Evolutionary conservation across 1,284 basidiomycete species (phyloP).

Genomic region (Rhizoctonia solani): DNA sequence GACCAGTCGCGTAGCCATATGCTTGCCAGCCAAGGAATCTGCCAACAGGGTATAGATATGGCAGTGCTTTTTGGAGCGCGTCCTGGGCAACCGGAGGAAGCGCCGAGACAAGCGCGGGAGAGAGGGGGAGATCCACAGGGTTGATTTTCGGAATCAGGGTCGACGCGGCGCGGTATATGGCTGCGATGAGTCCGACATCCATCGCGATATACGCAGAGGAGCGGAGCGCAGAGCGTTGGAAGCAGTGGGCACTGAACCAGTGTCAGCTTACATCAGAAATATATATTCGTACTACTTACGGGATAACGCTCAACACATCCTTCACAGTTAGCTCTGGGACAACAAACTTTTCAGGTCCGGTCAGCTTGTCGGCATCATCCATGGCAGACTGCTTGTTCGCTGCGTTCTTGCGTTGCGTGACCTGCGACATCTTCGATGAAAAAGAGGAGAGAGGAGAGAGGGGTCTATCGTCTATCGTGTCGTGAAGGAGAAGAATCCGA

Average conservation of each 20-base stretch:
- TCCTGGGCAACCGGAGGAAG: no score
- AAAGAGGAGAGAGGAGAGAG: no score
- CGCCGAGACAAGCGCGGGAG: constrained; percentile 58
- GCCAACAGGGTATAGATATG: constrained; percentile 65
- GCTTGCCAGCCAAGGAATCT: constrained; percentile 77
- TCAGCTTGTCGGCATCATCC: constrained; percentile 32
- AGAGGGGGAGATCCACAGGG: constrained; percentile 36
- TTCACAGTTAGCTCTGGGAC: constrained; percentile 86
- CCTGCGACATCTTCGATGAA: constrained; percentile 36
- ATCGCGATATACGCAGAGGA: constrained; percentile 78
- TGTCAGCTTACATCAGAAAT: constrained; percentile 1
- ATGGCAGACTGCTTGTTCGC: constrained; percentile 38
- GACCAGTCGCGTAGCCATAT: constrained; percentile 83
- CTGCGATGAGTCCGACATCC: constrained; percentile 3
- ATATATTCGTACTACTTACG: constrained; percentile 56
- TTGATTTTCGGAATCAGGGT: constrained; percentile 27
- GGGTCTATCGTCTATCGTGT: no score
- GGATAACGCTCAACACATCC: constrained; percentile 85
- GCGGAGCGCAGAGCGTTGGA: constrained; percentile 84
- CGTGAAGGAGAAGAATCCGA: no score
- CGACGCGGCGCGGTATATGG: constrained; percentile 5
- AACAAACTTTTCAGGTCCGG: constrained; percentile 50
- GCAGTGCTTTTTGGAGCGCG: constrained; percentile 69
- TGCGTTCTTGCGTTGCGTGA: constrained; percentile 39
- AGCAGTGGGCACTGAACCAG: constrained; percentile 77